Evolutionary conservation across 1,284 basidiomycete species (phyloP).

Genomic region (Rhodotorula sp.): DNA sequence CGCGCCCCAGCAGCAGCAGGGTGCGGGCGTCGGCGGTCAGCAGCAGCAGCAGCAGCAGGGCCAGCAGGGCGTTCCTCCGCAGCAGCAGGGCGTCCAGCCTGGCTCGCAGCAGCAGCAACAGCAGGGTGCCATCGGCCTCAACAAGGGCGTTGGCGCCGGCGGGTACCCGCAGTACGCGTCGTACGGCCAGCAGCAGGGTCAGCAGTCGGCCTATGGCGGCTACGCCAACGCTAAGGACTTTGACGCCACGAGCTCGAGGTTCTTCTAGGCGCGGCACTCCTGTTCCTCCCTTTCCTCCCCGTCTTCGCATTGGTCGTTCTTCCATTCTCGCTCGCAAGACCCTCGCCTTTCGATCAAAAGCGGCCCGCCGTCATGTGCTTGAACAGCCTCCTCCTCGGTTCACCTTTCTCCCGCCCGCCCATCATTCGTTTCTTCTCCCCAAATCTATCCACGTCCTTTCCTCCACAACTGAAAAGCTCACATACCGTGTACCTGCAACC

Average conservation of each 20-base stretch:
- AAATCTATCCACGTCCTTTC: neutral
- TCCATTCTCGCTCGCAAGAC: neutral
- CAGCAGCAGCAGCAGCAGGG: constrained; percentile 25
- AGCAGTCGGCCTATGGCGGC: constrained; percentile 9
- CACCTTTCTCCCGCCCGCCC: too few relatives aligned
- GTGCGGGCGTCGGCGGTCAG: neutral
- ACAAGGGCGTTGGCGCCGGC: too few relatives aligned
- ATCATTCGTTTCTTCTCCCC: neutral
- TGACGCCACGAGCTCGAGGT: constrained; percentile 3
- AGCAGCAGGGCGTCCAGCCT: neutral
- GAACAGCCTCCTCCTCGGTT: too few relatives aligned
- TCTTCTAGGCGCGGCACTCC: constrained; percentile 2
- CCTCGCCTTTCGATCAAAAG: too few relatives aligned
- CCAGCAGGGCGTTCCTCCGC: constrained; percentile 1
- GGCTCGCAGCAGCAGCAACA: constrained; percentile 20
- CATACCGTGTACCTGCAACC: too few relatives aligned
- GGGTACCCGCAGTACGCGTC: constrained; percentile 2
- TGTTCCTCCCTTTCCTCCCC: neutral
- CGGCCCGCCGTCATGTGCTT: too few relatives aligned
- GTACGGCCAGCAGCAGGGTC: constrained; percentile 7
- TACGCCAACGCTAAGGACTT: constrained; percentile 24
- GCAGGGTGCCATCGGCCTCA: neutral
- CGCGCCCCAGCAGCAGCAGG: constrained; percentile 8
- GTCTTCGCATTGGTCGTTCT: constrained; percentile 1
- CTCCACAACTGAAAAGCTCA: neutral